Evolutionary conservation across 495 filamentous ascomycete species (phyloP).

Genomic region (Oidiodendron maius): DNA sequence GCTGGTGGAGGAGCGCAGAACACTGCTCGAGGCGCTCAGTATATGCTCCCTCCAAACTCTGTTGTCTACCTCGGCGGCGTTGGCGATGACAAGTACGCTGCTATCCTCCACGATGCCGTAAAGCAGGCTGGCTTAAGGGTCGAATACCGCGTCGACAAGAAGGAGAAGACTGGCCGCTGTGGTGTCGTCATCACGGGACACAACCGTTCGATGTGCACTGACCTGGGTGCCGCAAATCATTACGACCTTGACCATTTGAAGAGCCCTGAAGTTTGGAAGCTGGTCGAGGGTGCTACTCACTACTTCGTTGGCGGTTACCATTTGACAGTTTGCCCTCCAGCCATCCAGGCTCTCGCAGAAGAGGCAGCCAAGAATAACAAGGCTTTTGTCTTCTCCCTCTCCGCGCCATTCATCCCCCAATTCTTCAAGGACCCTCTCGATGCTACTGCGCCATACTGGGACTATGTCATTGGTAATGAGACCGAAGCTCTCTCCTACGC

Average conservation of each 20-base stretch:
- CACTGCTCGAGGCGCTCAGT: constrained; percentile 94
- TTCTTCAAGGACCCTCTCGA: constrained; percentile 97
- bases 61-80: constrained; percentile 91
- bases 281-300: constrained; percentile 78
- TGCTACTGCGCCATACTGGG: constrained; percentile 79
- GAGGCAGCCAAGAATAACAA: constrained; percentile 87
- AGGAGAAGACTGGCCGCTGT: constrained; percentile 82
- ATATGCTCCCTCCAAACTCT: constrained; percentile 81
- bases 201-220: constrained; percentile 88
- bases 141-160: constrained; percentile 86
- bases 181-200: constrained; percentile 95
- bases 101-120: constrained; percentile 70
- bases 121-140: constrained; percentile 79
- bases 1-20: constrained; percentile 97
- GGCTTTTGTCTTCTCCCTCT: constrained; percentile 82
- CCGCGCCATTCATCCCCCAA: constrained; percentile 90
- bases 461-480: constrained; percentile 97
- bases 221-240: constrained; percentile 92
- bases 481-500: constrained; percentile 84
- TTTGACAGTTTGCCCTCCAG: constrained; percentile 82
- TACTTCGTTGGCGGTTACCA: constrained; percentile 95
- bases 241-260: constrained; percentile 94
- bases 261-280: constrained; percentile 80
- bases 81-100: constrained; percentile 85
- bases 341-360: constrained; percentile 80